Evolutionary conservation across 2,329 filamentous ascomycete genomes (phyloP).

Genomic region (Cladosporium velox): DNA sequence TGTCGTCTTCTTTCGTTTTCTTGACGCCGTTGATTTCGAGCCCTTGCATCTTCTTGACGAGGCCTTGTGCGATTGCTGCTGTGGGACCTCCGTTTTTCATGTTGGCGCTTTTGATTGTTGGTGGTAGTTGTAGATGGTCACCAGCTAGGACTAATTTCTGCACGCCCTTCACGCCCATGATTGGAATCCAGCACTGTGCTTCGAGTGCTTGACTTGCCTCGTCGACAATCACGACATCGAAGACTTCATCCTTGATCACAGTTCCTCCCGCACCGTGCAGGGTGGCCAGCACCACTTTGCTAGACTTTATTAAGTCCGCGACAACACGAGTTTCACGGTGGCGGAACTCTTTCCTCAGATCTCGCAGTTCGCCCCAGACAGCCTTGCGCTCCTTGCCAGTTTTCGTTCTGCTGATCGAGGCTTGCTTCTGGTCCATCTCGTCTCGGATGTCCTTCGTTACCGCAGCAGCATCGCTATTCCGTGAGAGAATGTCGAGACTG

Average conservation of each 20-base stretch:
- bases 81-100: constrained; percentile 5
- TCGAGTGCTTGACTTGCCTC: constrained; percentile 95
- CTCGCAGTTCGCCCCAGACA: constrained; percentile 83
- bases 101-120: constrained; percentile 71
- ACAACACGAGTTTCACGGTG: constrained; percentile 83
- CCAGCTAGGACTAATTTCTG: constrained; percentile 87
- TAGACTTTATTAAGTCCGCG: constrained; percentile 69
- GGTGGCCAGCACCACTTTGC: constrained; percentile 88
- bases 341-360: constrained; percentile 83
- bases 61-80: constrained; percentile 12
- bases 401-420: constrained; percentile 82
- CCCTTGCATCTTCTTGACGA: constrained; percentile 18
- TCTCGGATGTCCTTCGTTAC: constrained; percentile 88
- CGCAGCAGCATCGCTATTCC: constrained; percentile 82
- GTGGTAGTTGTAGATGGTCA: constrained; percentile 90
- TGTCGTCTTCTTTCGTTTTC: constrained; percentile 38
- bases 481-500: constrained; percentile 86
- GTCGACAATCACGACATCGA: constrained; percentile 94
- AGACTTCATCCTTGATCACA: constrained; percentile 75
- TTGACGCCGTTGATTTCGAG: constrained; percentile 36
- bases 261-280: constrained; percentile 88
- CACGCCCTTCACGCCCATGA: constrained; percentile 65
- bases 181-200: constrained; percentile 93
- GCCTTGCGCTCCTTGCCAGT: constrained; percentile 75
- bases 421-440: constrained; percentile 92